A percentile compares a stretch with the other conserved stretches of the same genome.
These are phyloP conservation scores for Starmerella ratchasimensis DNA, from an alignment of 805 yeast species.

Conservation along the genomic window DNA sequence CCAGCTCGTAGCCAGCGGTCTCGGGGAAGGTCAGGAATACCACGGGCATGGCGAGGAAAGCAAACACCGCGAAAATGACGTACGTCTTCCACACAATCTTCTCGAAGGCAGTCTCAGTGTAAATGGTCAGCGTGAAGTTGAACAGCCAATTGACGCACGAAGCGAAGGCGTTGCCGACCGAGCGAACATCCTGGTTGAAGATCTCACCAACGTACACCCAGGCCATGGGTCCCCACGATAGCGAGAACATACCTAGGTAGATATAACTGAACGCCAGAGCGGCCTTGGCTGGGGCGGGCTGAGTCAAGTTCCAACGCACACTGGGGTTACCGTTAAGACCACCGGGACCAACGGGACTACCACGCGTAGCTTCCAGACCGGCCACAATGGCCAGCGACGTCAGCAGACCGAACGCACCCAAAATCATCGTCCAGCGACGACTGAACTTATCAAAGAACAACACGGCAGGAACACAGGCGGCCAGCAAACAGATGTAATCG, in stretches of 20 bases:
- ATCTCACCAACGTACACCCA: conserved; percentile 55
- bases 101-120: conserved; percentile 60
- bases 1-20: conserved; percentile 54
- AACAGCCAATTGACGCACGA: conserved; percentile 71
- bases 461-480: conserved; percentile 72
- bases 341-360: conserved; percentile 16
- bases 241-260: conserved; percentile 63
- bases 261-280: conserved; percentile 41
- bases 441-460: conserved; percentile 67
- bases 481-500: conserved; percentile 53
- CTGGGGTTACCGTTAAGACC: conserved; percentile 17
- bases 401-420: conserved; percentile 72
- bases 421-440: conserved; percentile 49
- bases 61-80: conserved; percentile 65
- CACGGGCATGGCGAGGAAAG: conserved; percentile 41
- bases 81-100: conserved; percentile 52
- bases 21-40: conserved; percentile 47
- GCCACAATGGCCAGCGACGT: conserved; percentile 17
- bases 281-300: conserved; percentile 31
- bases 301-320: conserved; percentile 48
- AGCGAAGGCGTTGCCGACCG: conserved; percentile 57
- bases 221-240: conserved; percentile 73
- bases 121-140: conserved; percentile 61
- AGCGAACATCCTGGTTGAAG: conserved; percentile 62
- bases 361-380: conserved; percentile 18